Conservation (phyloP, 2,329 filamentous ascomycete species). For the Curvularia sp. region DNA sequence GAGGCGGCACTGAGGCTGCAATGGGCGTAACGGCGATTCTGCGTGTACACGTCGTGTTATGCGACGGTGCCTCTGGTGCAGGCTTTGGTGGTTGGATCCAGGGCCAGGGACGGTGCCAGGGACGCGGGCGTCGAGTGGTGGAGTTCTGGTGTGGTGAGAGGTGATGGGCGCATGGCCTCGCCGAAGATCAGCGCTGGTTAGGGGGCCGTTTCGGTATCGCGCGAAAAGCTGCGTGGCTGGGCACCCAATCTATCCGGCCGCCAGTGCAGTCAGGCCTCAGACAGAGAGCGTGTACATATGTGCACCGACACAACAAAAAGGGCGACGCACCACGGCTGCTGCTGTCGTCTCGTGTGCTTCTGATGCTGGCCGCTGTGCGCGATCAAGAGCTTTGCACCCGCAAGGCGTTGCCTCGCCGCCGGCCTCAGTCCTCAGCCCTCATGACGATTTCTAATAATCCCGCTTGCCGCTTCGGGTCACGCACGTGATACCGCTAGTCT, state of each 20-base stretch:
- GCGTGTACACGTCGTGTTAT: conserved; percentile 31
- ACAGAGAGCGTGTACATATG: neutral
- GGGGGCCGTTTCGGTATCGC: conserved; percentile 34
- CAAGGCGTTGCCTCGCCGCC: neutral
- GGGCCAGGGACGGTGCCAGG: conserved; percentile 36
- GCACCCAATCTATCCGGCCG: conserved; percentile 25
- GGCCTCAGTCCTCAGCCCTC: conserved; percentile 1
- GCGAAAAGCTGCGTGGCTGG: conserved; percentile 35
- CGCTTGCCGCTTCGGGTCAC: conserved; percentile 13
- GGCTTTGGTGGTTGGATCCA: conserved; percentile 31
- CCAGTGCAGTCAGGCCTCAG: conserved; percentile 8
- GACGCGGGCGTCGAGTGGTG: conserved; percentile 36
- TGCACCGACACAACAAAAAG: conserved; percentile 1
- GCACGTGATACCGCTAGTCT: conserved; percentile 17
- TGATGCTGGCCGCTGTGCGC: neutral
- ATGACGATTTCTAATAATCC: conserved; percentile 22
- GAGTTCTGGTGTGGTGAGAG: conserved; percentile 35
- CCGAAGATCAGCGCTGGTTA: conserved; percentile 32
- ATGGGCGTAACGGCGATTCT: conserved; percentile 32
- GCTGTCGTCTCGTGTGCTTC: neutral
- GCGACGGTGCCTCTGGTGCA: conserved; percentile 40
- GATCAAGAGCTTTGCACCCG: neutral
- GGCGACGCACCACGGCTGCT: neutral
- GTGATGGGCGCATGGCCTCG: conserved; percentile 35
- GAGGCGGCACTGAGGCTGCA: conserved; percentile 30